A percentile compares a stretch with the other conserved stretches of the same genome.
Evolutionary conservation across 208 protist genomes (phyloP).

Genomic region (Leishmania amazonensis): DNA sequence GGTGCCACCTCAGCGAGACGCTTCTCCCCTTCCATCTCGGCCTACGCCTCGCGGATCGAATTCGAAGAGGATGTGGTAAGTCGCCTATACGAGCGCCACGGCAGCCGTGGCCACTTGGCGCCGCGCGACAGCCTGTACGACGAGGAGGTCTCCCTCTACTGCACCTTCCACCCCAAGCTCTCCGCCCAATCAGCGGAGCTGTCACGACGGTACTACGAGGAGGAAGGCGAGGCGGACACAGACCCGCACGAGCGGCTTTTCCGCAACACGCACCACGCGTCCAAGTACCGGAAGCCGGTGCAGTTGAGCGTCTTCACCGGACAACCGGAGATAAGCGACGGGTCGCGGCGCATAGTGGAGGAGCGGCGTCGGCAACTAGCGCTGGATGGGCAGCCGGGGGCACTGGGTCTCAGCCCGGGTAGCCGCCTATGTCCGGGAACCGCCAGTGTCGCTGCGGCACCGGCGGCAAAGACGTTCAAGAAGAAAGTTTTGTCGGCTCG

Average conservation of each 20-base stretch:
- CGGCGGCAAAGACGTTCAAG: background rate
- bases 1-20: background rate
- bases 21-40: constrained; percentile 48
- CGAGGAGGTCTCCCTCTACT: constrained; percentile 36
- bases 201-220: constrained; percentile 47
- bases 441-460: background rate
- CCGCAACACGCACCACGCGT: constrained; percentile 34
- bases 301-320: constrained; percentile 2
- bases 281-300: constrained; percentile 29
- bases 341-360: constrained; percentile 52
- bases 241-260: constrained; percentile 55
- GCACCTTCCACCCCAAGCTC: constrained; percentile 61
- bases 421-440: constrained; percentile 27
- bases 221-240: constrained; percentile 21
- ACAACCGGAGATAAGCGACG: constrained; percentile 43
- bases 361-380: constrained; percentile 34
- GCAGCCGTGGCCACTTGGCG: background rate
- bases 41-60: constrained; percentile 43
- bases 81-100: constrained; percentile 49
- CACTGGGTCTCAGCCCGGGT: constrained; percentile 23
- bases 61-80: constrained; percentile 51
- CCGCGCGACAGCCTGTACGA: constrained; percentile 25
- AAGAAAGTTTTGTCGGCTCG: constrained; percentile 43
- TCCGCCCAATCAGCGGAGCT: constrained; percentile 44
- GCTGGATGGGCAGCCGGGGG: constrained; percentile 12